Base-by-base conservation (phyloP, 805 yeast genomes). In the Pichia nanzhaoensis region DNA sequence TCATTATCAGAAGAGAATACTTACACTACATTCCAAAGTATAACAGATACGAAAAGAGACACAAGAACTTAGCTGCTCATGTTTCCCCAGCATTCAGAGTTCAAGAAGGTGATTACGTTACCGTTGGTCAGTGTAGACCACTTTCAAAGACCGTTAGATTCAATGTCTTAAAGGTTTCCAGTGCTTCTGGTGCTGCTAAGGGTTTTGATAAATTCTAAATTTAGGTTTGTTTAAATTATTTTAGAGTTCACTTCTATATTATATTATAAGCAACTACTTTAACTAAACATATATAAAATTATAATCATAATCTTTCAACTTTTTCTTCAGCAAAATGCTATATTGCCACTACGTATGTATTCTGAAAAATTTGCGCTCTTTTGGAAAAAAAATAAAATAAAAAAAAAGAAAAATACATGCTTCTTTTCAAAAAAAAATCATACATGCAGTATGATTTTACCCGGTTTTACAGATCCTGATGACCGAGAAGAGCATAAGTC, bases 11-110 rank as follows among this genome's bases (percentile, higher is more conserved):
- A 84, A 91, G 99, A 80, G 98, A 93, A 72, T 93, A 93, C 95
- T 87, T 93, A 73, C 99, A 93, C 81, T 93, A 88, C 80, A 86
- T 93, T 74, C 95, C 98, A 76, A 93, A 93, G 84, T 93, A 93
- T 82, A 93, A 91, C 95, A 90, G 99, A 86, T 93, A 89, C 87
- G 99, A 93, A 82, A 93, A 93, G 87, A 89, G 99, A 82, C 99
- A 93, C 87, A 93, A 93, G 93, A 93, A 93, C 84, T 82, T 93
- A 57, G 95, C 99, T 73, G 99, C 96, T 67, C 99, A 93, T 80
- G 87, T 93, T 68, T 91, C 98, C 60, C 99, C 99, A 78, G 98
- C 98, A 75, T 93, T 93, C 98, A 95, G 99, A 80, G 96, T 91
- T 65, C 77, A 77, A 73, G 98, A 90, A 73, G 99, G 99, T 82